Evolutionary conservation across 164 flowering plant genomes (phyloP).

Genomic region (Umbellularia californica): DNA sequence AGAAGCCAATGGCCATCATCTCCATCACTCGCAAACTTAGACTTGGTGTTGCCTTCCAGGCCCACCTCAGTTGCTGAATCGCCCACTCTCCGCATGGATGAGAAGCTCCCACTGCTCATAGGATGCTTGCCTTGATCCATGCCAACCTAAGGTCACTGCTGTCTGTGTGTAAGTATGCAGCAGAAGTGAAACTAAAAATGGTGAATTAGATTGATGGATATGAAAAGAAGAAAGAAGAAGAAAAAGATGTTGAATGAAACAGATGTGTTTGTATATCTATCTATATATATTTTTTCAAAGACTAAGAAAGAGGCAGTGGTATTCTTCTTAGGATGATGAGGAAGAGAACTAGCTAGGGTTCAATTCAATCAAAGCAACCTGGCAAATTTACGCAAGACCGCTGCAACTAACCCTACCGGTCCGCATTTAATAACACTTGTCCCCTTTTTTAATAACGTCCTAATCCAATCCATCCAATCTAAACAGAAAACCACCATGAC

Average conservation of each 20-base stretch:
- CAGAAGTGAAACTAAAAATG: background rate
- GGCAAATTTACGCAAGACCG: background rate
- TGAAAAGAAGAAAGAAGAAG: background rate
- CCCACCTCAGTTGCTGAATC: background rate
- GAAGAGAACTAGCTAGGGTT: too few relatives aligned
- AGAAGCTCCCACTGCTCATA: background rate
- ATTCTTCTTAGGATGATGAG: too few relatives aligned
- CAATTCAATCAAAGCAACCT: background rate
- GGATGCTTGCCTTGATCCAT: background rate
- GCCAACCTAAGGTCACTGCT: background rate
- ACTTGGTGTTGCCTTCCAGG: background rate
- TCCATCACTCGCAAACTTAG: background rate
- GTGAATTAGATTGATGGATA: background rate
- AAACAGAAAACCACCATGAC: too few relatives aligned
- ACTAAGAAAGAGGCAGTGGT: too few relatives aligned
- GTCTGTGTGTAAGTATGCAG: background rate
- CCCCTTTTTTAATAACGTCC: background rate
- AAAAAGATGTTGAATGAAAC: background rate
- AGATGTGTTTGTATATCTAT: too few relatives aligned
- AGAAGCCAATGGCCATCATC: conserved; percentile 8
- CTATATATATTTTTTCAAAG: too few relatives aligned
- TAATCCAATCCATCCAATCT: too few relatives aligned
- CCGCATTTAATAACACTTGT: background rate
- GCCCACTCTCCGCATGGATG: background rate
- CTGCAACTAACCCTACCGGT: background rate